Base-by-base conservation (phyloP, 345 rosid species). In the Citrus hindsii region DNA sequence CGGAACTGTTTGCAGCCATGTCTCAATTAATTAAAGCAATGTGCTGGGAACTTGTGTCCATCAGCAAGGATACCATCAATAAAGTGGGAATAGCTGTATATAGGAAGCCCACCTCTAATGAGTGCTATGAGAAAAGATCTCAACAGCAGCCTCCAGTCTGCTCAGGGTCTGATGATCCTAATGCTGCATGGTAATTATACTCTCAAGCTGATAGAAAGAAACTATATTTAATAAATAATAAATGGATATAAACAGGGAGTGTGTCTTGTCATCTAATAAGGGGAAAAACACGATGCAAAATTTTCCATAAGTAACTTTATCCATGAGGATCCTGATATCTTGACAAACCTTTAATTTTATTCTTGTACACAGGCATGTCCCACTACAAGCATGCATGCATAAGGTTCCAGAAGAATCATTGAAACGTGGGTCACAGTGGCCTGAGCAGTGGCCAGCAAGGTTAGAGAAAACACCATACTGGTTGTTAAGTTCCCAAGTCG, bases 341-440 rank as follows among this genome's bases (percentile, higher is more conserved):
- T 38, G 22, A 32, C 73, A 56, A 27, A 76, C 33, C 16, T 77
- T 27, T 73, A 33, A 46, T 69, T 83, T 79, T 53, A 48, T 66
- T 46, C 61, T 72, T 76, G 25, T 81, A 66, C 53, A 27, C 71
- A 96, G 99, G 99, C 88, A 90, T 74, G 95, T 96, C 76, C 91
- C 97, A 21, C 83, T 96, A 75, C 91, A 92, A 90, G 87, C 94
- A 19, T 96, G 99, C 87, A 87, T 96, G 97, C 99, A 96, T 84
- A 89, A 87, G 25, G 86, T 87, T 25, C 98, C 98, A 25, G 82
- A 78, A 67, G 87, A 90, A 76, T 68, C 89, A 33, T 60, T 82
- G 12, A 84, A 91, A 69, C 93, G 97, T 64, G 99, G 98, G 76
- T 91, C 98, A 77, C 92, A 89, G 76, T 94, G 98, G 98, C 98